Base-by-base conservation (phyloP, 73 alveolate genomes). In the Uronychia binucleata region DNA sequence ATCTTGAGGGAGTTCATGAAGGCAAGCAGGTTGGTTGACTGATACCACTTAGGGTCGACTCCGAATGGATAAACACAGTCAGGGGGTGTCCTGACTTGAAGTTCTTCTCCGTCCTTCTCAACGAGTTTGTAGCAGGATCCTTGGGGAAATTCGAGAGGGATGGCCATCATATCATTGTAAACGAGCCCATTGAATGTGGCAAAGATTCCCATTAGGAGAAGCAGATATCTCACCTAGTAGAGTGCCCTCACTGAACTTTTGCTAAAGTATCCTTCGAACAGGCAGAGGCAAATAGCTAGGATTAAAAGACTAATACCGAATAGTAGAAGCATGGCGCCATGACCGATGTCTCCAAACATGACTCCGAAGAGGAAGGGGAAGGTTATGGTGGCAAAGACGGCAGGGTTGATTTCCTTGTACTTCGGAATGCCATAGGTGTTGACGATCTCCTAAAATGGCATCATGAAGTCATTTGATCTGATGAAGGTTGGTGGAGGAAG, bases 11-110 rank as follows among this genome's bases (percentile, higher is more conserved):
- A 93, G 88, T 98, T 98, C 83, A 95, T 92, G 95, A 95, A 98
- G 29, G 97, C 78, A 82, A 98, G 96, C 80, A 96, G 98, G 92
- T 98, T 98, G 29, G 77, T 80, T 32, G 99, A 93, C 0, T 96
- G 81, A 87, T 92, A 97, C 99, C 99, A 98, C 78, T 93, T 94
- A 29, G 99, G 99, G 87, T 98, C 99, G 76, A 98, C 87, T 34
- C 99, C 99, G 46, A 98, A 74, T 1, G 99, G 99, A 78, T 97
- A 96, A 58, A 95, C 94, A 80, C 99, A 95, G 84, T 88, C 94
- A 1, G 35, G 59, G 58, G 32, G 1, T 0, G 0, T 30, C 0
- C 82, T 86, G 81, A 92, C 77, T 59, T 59, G 31, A 46, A 30
- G 57, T 11, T 82, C 87, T 8, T 74, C 33, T 86, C 84, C 81